Base-by-base conservation (phyloP, 2,329 filamentous ascomycete genomes). In the Domatiomyces catenatus region DNA sequence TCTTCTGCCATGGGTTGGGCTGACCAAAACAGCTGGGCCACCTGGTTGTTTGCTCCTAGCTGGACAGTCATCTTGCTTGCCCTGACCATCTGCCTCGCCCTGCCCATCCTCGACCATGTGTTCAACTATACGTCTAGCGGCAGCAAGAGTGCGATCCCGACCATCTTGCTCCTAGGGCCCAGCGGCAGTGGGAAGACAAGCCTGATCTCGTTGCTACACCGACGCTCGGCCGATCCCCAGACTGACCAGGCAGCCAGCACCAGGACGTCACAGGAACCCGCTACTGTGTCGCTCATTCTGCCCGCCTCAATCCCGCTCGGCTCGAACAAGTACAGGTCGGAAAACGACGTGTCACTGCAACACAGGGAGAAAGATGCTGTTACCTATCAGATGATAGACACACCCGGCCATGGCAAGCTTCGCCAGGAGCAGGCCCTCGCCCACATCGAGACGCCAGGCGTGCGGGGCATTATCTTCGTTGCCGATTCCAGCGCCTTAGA, bases 401-500 rank as follows among this genome's bases (percentile, higher is more conserved):
- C 90, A 0, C 92, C 92, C 0, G 92, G 92, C 42, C 92, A 98
- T 70, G 88, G 87, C 60, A 98, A 98, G 70, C 79, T 98, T 52
- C 86, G 92, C 54, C 76, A 80, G 60, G 73, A 79, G 57, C 80
- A 84, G 2, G 72, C 84, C 52, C 67, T 72, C 43, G 62, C 71
- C 12, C 69, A 80, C 52, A 62, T 71, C 18, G 63, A 65, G 47
- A 60, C 70, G 36, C 56, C 60, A 17, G 54, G 60, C 17, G 70
- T 90, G 46, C 76, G 76, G 42, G 89, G 84, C 17, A 72, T 96
- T 48, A 75, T 96, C 48, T 98, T 90, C 66, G 71, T 95, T 55
- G 79, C 94, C n/a, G 92, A 98, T 66, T 84, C 89, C 8, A 81
- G 84, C 3, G 77, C 79, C 2, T 69, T 88, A 8, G 63, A 65